Conservation (phyloP, 1,284 basidiomycete genomes). For the Sanghuangporus baumii region DNA sequence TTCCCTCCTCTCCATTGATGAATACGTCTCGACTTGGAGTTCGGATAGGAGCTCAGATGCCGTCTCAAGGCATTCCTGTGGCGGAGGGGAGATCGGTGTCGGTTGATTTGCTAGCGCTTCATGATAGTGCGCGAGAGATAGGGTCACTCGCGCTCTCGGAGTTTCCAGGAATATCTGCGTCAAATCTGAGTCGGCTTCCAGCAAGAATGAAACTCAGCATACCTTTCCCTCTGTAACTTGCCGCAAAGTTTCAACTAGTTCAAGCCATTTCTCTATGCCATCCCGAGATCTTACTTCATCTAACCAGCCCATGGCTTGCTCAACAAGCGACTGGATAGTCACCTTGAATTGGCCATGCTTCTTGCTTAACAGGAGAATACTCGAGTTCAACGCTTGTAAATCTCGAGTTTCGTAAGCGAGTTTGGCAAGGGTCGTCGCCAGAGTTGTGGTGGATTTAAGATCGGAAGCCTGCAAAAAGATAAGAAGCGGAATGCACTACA, state of each 20-base stretch:
- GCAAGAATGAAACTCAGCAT: conserved; percentile 15
- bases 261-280: conserved; percentile 76
- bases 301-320: conserved; percentile 77
- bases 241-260: conserved; percentile 84
- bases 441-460: conserved; percentile 81
- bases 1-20: conserved; percentile 95
- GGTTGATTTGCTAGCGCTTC: conserved; percentile 54
- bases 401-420: conserved; percentile 72
- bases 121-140: conserved; percentile 78
- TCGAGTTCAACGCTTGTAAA: conserved; percentile 66
- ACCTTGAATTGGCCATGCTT: conserved; percentile 98
- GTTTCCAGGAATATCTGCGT: conserved; percentile 94
- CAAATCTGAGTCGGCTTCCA: background rate
- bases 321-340: conserved; percentile 87
- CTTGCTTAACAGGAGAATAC: conserved; percentile 77
- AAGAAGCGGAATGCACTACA: conserved; percentile 9
- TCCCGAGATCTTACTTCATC: conserved; percentile 64
- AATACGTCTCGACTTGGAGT: conserved; percentile 98
- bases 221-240: conserved; percentile 96
- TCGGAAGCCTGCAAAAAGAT: conserved; percentile 73
- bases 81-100: conserved; percentile 37
- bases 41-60: conserved; percentile 91
- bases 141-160: conserved; percentile 89
- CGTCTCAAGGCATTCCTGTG: conserved; percentile 60
- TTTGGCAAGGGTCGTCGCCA: conserved; percentile 71